Evolutionary conservation across 2,329 filamentous ascomycete species (phyloP).

Genomic region (Tetracladium maxilliforme): DNA sequence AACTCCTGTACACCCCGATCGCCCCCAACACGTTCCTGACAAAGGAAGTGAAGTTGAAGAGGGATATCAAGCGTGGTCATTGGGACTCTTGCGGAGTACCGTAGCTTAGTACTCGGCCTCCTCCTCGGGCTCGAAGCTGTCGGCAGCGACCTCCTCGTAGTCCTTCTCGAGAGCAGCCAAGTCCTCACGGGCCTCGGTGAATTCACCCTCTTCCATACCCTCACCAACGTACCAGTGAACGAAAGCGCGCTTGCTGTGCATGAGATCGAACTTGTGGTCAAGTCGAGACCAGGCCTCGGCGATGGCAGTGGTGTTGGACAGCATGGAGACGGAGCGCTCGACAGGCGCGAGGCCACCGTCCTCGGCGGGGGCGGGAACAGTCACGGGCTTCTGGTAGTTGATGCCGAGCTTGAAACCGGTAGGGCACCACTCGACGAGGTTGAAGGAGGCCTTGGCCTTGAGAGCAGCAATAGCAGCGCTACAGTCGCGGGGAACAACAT

Average conservation of each 20-base stretch:
- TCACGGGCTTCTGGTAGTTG: slow-evolving; percentile 45
- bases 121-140: slow-evolving; percentile 31
- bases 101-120: slow-evolving; percentile 26
- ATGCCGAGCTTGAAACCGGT: slow-evolving; percentile 57
- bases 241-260: slow-evolving; percentile 56
- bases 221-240: slow-evolving; percentile 61
- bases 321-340: slow-evolving; percentile 42
- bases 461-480: slow-evolving; percentile 41
- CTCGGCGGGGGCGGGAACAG: slow-evolving; percentile 24
- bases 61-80: too few relatives aligned
- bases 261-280: slow-evolving; percentile 55
- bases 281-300: slow-evolving; percentile 49
- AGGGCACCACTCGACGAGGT: slow-evolving; percentile 54
- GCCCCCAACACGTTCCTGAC: too few relatives aligned
- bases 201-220: slow-evolving; percentile 58
- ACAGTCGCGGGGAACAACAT: slow-evolving; percentile 48
- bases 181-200: slow-evolving; percentile 51
- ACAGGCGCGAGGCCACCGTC: slow-evolving; percentile 34
- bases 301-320: slow-evolving; percentile 54
- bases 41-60: too few relatives aligned
- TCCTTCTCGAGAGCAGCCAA: slow-evolving; percentile 50
- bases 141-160: slow-evolving; percentile 47
- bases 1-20: too few relatives aligned
- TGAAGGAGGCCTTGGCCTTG: slow-evolving; percentile 49
- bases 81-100: too few relatives aligned